Evolutionary conservation across 805 yeast genomes (phyloP).

Genomic region (Metschnikowia borealis): DNA sequence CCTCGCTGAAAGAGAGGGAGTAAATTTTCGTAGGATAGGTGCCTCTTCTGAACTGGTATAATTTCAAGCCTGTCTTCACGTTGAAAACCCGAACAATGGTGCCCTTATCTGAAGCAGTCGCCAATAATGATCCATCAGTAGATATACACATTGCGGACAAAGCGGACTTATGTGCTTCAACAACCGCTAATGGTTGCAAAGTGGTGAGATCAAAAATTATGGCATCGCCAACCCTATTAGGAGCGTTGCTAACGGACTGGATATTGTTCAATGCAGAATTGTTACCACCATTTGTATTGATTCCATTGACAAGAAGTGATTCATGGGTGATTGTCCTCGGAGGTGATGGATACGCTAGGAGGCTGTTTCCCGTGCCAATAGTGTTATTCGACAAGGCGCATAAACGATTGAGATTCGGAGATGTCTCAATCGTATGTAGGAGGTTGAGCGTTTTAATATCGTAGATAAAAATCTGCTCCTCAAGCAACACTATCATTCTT

Average conservation of each 20-base stretch:
- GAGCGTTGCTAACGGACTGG: slow-evolving; percentile 37
- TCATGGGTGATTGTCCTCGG: slow-evolving; percentile 52
- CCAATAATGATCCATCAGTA: slow-evolving; percentile 71
- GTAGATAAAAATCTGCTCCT: slow-evolving; percentile 42
- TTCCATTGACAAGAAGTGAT: slow-evolving; percentile 37
- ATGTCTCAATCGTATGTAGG: slow-evolving; percentile 43
- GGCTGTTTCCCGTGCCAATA: slow-evolving; percentile 39
- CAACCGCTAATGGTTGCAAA: slow-evolving; percentile 70
- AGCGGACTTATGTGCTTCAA: slow-evolving; percentile 82
- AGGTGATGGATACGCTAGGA: slow-evolving; percentile 72
- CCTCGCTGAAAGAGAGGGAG: slow-evolving; percentile 70
- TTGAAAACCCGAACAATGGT: slow-evolving; percentile 82
- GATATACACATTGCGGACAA: slow-evolving; percentile 66
- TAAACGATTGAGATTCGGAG: slow-evolving; percentile 47
- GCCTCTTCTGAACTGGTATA: slow-evolving; percentile 79
- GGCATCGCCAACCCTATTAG: slow-evolving; percentile 60
- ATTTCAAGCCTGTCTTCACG: slow-evolving; percentile 56
- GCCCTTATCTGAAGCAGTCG: slow-evolving; percentile 88
- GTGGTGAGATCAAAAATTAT: slow-evolving; percentile 74
- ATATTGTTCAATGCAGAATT: slow-evolving; percentile 38
- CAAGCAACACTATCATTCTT: slow-evolving; percentile 36
- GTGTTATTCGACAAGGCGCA: slow-evolving; percentile 52
- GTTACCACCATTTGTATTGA: slow-evolving; percentile 38
- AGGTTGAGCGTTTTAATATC: slow-evolving; percentile 39
- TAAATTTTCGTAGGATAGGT: slow-evolving; percentile 78